Evolutionary conservation across 2,329 filamentous ascomycete species (phyloP).

Genomic region (Tolypocladium endophyticum): DNA sequence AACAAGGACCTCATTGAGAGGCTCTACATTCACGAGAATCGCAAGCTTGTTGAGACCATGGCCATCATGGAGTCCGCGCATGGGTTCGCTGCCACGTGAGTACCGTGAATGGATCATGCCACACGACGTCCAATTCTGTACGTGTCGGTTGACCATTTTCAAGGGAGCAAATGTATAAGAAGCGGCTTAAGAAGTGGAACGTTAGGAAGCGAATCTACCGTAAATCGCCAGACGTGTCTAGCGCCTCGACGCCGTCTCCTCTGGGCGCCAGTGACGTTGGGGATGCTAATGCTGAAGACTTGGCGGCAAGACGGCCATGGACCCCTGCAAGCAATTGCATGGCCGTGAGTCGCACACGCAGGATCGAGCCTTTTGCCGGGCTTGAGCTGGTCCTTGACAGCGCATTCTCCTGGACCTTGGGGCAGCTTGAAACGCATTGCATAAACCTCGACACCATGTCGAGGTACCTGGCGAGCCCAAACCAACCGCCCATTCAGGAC

Average conservation of each 20-base stretch:
- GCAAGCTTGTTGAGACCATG: conserved; percentile 26
- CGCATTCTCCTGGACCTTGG: conserved; percentile 22
- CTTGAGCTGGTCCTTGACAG: conserved; percentile 23
- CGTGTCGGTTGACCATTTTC: background rate
- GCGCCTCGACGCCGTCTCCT: conserved; percentile 1
- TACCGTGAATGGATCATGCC: conserved; percentile 2
- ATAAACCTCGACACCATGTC: conserved; percentile 23
- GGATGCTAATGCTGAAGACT: conserved; percentile 1
- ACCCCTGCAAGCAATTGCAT: conserved; percentile 3
- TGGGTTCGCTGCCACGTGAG: conserved; percentile 27
- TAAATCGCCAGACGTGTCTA: conserved; percentile 7
- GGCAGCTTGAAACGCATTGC: conserved; percentile 19
- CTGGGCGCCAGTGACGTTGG: background rate
- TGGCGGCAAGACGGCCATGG: background rate
- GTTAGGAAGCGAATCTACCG: conserved; percentile 24
- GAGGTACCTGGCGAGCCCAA: conserved; percentile 21
- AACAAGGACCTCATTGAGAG: conserved; percentile 20
- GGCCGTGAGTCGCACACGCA: conserved; percentile 11
- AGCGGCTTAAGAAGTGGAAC: conserved; percentile 27
- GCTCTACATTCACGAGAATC: conserved; percentile 23
- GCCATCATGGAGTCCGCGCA: conserved; percentile 20
- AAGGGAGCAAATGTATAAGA: conserved; percentile 29
- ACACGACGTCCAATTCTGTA: background rate
- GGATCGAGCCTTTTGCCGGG: conserved; percentile 14
- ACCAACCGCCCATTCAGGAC: conserved; percentile 24